Conservation (phyloP, 2,329 filamentous ascomycete genomes). For the Aureobasidium leucospermi region DNA sequence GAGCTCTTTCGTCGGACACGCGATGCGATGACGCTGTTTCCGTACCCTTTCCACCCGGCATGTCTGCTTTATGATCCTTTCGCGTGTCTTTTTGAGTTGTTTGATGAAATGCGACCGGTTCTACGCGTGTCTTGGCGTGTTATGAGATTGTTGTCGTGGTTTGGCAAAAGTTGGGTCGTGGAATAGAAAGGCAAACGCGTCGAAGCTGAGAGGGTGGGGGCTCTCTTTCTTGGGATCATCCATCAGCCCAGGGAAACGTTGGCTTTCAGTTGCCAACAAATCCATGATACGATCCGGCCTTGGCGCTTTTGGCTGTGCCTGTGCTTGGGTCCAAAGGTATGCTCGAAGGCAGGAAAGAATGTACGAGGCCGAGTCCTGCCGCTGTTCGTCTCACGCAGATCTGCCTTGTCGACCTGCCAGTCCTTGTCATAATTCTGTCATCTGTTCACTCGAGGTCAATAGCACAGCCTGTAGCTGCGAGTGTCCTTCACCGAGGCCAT, state of each 20-base stretch:
- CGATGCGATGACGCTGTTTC: slow-evolving; percentile 43
- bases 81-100: slow-evolving; percentile 1
- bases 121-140: slow-evolving; percentile 13
- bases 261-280: slow-evolving; percentile 1
- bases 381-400: background rate
- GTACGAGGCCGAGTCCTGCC: background rate
- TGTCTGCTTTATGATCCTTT: slow-evolving; percentile 26
- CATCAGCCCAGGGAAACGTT: background rate
- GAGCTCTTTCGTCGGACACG: slow-evolving; percentile 17
- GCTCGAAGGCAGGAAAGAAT: background rate
- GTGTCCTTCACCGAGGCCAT: background rate
- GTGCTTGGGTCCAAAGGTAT: background rate
- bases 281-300: slow-evolving; percentile 3
- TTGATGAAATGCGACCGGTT: slow-evolving; percentile 12
- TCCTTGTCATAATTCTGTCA: background rate
- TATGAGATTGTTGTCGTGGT: background rate
- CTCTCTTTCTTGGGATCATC: background rate
- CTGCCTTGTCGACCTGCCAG: background rate
- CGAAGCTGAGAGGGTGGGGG: slow-evolving; percentile 2
- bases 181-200: slow-evolving; percentile 7
- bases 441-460: background rate
- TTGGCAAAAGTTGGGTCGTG: slow-evolving; percentile 12
- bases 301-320: background rate
- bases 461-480: background rate
- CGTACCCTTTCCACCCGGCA: slow-evolving; percentile 92